Evolutionary conservation across 140 eudicot genomes (phyloP).

Genomic region (Senecio squalidus): DNA sequence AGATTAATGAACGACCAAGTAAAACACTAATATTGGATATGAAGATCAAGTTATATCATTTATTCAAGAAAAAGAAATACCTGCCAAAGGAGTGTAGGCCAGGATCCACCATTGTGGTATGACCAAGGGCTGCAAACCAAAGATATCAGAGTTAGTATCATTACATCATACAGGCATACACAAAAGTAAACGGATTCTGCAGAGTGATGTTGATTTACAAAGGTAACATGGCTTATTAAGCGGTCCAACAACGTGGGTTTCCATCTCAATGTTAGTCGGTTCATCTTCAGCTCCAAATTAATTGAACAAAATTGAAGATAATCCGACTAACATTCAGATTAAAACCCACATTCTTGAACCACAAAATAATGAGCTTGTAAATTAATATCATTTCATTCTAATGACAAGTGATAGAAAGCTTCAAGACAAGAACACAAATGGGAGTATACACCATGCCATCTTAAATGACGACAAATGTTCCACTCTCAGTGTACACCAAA

Average conservation of each 20-base stretch:
- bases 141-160: neutral
- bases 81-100: conserved; percentile 70
- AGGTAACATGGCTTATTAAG: no score
- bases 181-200: no score
- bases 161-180: neutral
- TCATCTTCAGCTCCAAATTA: no score
- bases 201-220: no score
- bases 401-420: neutral
- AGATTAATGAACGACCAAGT: no score
- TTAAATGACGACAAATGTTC: neutral
- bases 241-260: no score
- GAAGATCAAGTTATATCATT: neutral
- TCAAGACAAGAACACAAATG: neutral
- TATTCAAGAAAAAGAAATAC: conserved; percentile 12
- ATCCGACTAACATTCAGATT: no score
- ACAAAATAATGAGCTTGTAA: no score
- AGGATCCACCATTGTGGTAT: conserved; percentile 59
- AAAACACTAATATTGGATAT: neutral
- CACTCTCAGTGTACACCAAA: no score
- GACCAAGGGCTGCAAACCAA: conserved; percentile 52
- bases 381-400: neutral
- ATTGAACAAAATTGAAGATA: no score
- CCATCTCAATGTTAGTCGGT: no score
- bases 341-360: neutral
- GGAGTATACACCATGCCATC: neutral